A percentile compares a stretch with the other conserved stretches of the same genome.
phyloP scores from a whole-genome alignment of 768 basidiomycete species.

The Leccinellum albellum region DNA sequence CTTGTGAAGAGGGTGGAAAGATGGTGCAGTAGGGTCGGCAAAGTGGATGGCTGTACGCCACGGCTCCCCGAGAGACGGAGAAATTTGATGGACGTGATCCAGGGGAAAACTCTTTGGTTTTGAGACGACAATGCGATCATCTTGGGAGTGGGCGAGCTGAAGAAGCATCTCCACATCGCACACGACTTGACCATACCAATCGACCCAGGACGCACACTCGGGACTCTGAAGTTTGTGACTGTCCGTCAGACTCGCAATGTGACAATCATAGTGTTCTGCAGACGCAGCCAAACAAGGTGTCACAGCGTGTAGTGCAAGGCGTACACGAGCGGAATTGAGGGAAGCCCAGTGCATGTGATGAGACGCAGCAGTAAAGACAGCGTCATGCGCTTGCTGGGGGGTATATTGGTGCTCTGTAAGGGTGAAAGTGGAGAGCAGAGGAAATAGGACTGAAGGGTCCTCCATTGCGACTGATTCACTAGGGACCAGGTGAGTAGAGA shows the following conservation, averaged over 20 bases:
- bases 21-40: slow-evolving; percentile 57
- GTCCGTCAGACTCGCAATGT: slow-evolving; percentile 24
- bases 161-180: slow-evolving; percentile 63
- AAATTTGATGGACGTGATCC: slow-evolving; percentile 69
- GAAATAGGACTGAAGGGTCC: slow-evolving; percentile 70
- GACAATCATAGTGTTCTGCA: slow-evolving; percentile 63
- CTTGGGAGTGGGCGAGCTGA: slow-evolving; percentile 48
- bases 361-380: slow-evolving; percentile 37
- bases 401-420: slow-evolving; percentile 40
- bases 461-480: slow-evolving; percentile 84
- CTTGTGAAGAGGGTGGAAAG: slow-evolving; percentile 68
- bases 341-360: slow-evolving; percentile 45
- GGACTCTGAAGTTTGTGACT: slow-evolving; percentile 23
- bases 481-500: slow-evolving; percentile 1
- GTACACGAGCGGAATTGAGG: slow-evolving; percentile 60
- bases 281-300: slow-evolving; percentile 83
- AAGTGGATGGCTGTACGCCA: slow-evolving; percentile 74
- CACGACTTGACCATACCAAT: slow-evolving; percentile 74
- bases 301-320: slow-evolving; percentile 72
- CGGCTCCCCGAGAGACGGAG: slow-evolving; percentile 43
- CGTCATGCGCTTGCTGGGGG: slow-evolving; percentile 47
- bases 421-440: slow-evolving; percentile 59
- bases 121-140: slow-evolving; percentile 29
- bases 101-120: slow-evolving; percentile 55
- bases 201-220: slow-evolving; percentile 71